Evolutionary conservation across 805 yeast genomes (phyloP).

Genomic region (Phaffomyces opuntiae): DNA sequence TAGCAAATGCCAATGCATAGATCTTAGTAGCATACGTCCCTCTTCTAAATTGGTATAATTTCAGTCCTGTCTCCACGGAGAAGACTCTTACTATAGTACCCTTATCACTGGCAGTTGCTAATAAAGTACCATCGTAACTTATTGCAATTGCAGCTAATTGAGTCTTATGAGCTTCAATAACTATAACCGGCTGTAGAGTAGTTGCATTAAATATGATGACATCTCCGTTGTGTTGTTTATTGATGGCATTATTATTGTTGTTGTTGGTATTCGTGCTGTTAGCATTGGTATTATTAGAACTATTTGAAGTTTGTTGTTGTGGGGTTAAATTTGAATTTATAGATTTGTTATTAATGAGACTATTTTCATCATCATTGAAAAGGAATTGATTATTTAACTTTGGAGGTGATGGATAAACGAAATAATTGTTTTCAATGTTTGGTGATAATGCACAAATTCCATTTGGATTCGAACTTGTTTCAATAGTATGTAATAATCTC

Average conservation of each 20-base stretch:
- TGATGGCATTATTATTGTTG: slow-evolving; percentile 25
- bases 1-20: slow-evolving; percentile 67
- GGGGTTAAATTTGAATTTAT: neutral
- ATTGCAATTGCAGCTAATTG: slow-evolving; percentile 56
- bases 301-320: neutral
- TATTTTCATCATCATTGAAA: neutral
- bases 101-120: slow-evolving; percentile 72
- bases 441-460: slow-evolving; percentile 63
- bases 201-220: slow-evolving; percentile 60
- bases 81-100: slow-evolving; percentile 76
- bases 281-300: too few species aligned
- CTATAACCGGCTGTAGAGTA: slow-evolving; percentile 55
- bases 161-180: slow-evolving; percentile 70
- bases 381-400: slow-evolving; percentile 26
- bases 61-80: slow-evolving; percentile 52
- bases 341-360: neutral
- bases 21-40: slow-evolving; percentile 83
- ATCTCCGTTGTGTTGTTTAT: slow-evolving; percentile 43
- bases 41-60: slow-evolving; percentile 63
- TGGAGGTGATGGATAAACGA: slow-evolving; percentile 77
- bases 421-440: slow-evolving; percentile 39
- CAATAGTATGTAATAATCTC: slow-evolving; percentile 52
- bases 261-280: neutral
- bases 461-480: slow-evolving; percentile 37
- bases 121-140: slow-evolving; percentile 54